Evolutionary conservation across 176 grass and related monocot genomes (phyloP).

Genomic region (Oryza longistaminata): DNA sequence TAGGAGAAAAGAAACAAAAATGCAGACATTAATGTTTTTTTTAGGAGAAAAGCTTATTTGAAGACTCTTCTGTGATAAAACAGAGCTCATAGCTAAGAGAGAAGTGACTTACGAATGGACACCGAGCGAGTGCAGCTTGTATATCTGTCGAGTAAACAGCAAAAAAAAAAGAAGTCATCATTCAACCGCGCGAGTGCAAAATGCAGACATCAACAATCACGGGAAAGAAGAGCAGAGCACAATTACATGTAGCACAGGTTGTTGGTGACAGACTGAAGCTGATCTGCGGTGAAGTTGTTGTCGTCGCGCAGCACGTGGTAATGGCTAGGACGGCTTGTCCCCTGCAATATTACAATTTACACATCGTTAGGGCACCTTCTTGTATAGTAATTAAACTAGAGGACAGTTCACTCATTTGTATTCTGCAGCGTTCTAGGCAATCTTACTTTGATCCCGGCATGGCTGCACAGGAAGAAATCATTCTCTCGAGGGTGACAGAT

Average conservation of each 20-base stretch:
- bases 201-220: background rate
- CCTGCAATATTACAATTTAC: conserved; percentile 28
- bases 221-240: background rate
- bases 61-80: background rate
- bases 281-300: conserved; percentile 69
- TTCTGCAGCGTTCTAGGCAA: background rate
- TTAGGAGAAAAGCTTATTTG: no score
- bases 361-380: background rate
- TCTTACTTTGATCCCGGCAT: conserved; percentile 75
- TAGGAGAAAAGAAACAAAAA: background rate
- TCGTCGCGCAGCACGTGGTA: conserved; percentile 84
- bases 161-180: background rate
- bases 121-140: conserved; percentile 75
- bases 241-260: conserved; percentile 77
- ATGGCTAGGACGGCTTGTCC: conserved; percentile 68
- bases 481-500: conserved; percentile 84
- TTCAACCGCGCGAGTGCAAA: background rate
- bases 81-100: background rate
- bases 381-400: no score
- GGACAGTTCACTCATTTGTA: background rate
- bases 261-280: conserved; percentile 63
- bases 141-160: conserved; percentile 50
- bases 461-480: conserved; percentile 85
- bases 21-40: no score
- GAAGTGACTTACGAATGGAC: conserved; percentile 63